Conservation (phyloP, 1,139 yeast genomes). For the Scheffersomyces illinoinensis region DNA sequence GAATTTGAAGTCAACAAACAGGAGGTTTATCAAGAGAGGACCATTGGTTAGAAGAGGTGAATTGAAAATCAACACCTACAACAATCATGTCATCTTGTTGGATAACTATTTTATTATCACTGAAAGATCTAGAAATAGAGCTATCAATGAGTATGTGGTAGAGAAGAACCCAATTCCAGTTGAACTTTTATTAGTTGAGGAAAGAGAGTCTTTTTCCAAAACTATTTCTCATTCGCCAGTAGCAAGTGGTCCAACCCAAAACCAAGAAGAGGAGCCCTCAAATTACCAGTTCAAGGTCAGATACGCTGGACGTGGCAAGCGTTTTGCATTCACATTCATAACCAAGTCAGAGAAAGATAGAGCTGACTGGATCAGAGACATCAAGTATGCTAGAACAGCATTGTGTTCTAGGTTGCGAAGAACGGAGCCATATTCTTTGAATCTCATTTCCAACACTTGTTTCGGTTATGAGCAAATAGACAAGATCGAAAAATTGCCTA, state of each 20-base stretch:
- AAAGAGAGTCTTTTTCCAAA: constrained; percentile 23
- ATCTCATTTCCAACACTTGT: constrained; percentile 55
- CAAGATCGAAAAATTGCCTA: constrained; percentile 58
- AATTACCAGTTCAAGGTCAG: constrained; percentile 41
- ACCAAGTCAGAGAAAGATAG: constrained; percentile 57
- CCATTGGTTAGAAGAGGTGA: constrained; percentile 64
- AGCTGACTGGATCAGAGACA: constrained; percentile 58
- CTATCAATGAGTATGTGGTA: constrained; percentile 36
- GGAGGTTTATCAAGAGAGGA: constrained; percentile 63
- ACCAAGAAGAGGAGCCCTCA: constrained; percentile 48
- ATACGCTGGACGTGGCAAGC: constrained; percentile 47
- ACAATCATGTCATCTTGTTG: constrained; percentile 58
- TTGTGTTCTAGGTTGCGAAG: constrained; percentile 46
- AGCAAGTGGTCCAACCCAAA: constrained; percentile 21
- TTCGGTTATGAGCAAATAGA: constrained; percentile 65
- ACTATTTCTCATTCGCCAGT: neutral
- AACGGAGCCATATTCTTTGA: constrained; percentile 57
- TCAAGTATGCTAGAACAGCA: constrained; percentile 56
- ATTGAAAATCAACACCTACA: constrained; percentile 52
- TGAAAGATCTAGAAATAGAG: constrained; percentile 40
- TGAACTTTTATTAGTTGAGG: constrained; percentile 57
- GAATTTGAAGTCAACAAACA: constrained; percentile 53
- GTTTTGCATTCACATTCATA: constrained; percentile 53
- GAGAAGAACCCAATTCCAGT: constrained; percentile 62
- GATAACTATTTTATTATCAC: constrained; percentile 76